Evolutionary conservation across 345 rosid species (phyloP).

Genomic region (Eucalyptus paniculata): DNA sequence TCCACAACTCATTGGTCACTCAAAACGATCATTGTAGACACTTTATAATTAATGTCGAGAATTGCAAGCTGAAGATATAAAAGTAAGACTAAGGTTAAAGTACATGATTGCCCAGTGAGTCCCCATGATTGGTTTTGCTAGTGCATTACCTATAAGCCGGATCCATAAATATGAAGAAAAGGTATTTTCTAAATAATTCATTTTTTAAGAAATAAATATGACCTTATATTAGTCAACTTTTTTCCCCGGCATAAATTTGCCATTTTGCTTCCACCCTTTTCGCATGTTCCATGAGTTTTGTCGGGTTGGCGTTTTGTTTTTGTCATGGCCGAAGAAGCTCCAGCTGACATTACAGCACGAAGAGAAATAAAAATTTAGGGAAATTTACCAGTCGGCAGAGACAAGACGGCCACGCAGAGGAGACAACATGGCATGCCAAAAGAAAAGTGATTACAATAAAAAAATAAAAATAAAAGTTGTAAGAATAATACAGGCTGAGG

Average conservation of each 20-base stretch:
- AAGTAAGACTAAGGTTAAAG: neutral
- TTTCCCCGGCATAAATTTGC: neutral
- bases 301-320: neutral
- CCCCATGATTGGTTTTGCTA: neutral
- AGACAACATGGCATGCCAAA: neutral
- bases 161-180: no score
- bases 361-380: neutral
- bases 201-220: neutral
- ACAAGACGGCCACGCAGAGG: neutral
- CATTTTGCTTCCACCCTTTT: neutral
- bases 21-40: accelerated
- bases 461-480: no score
- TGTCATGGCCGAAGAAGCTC: neutral
- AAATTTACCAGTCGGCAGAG: neutral
- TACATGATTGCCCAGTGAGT: no score
- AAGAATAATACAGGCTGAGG: neutral
- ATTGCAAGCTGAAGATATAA: accelerated
- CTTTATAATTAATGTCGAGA: accelerated
- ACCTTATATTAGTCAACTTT: neutral
- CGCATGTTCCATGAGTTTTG: neutral
- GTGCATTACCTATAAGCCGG: neutral
- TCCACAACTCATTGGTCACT: accelerated
- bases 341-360: neutral
- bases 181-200: accelerated
- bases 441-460: neutral